Percentiles rank a stretch among this genome's conserved stretches.
These are phyloP conservation scores for Fusarium sp. DNA, from an alignment of 2,329 filamentous ascomycete genomes.

Conservation along the genomic window DNA sequence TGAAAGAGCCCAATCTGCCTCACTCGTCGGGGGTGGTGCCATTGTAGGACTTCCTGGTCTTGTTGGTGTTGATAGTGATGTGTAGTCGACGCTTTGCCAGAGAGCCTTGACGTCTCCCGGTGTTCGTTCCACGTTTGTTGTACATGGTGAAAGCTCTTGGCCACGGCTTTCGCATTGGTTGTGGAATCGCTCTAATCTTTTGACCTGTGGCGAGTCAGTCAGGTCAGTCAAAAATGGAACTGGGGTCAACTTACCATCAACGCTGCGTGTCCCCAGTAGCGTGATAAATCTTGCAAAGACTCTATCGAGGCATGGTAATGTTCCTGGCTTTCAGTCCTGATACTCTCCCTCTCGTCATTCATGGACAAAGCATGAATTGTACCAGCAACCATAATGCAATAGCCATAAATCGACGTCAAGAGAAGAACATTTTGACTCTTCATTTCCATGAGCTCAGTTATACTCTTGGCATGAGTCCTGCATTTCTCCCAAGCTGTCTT, in stretches of 20 bases:
- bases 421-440: slow-evolving; percentile 16
- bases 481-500: slow-evolving; percentile 20
- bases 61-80: slow-evolving; percentile 14
- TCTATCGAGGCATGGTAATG: slow-evolving; percentile 1
- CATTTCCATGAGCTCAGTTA: not conserved
- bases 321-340: not conserved
- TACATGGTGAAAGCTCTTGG: slow-evolving; percentile 13
- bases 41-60: slow-evolving; percentile 7
- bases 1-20: slow-evolving; percentile 4
- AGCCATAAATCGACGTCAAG: slow-evolving; percentile 19
- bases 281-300: slow-evolving; percentile 2
- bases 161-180: slow-evolving; percentile 9
- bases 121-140: not conserved
- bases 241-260: slow-evolving; percentile 2
- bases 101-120: slow-evolving; percentile 18
- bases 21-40: not conserved
- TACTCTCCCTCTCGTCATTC: slow-evolving; percentile 13
- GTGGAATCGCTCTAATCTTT: slow-evolving; percentile 13
- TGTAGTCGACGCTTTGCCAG: slow-evolving; percentile 25
- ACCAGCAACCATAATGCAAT: slow-evolving; percentile 22
- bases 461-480: slow-evolving; percentile 2
- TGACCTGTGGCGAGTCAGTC: not conserved
- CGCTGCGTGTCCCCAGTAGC: slow-evolving; percentile 16
- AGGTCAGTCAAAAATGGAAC: accelerated
- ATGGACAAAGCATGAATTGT: slow-evolving; percentile 22